Conservation (phyloP, 1,139 yeast genomes). For the Lodderomyces margitis region DNA sequence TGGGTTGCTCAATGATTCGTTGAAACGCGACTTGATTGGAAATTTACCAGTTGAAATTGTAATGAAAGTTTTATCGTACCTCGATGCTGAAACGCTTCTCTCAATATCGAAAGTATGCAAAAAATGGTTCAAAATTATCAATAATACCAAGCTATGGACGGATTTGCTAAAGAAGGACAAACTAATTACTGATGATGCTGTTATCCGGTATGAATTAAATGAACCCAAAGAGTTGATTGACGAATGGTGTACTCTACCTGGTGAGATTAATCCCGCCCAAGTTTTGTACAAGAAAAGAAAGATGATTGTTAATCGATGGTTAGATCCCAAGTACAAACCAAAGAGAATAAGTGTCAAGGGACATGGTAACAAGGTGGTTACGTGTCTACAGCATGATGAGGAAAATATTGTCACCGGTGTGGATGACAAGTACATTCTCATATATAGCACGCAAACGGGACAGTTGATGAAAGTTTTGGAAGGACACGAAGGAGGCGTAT, state of each 20-base stretch:
- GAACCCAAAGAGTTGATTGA: constrained; percentile 25
- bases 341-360: constrained; percentile 68
- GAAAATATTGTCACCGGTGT: constrained; percentile 92
- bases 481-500: constrained; percentile 97
- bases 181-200: constrained; percentile 40
- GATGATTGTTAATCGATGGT: constrained; percentile 77
- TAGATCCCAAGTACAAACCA: constrained; percentile 71
- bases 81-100: constrained; percentile 65
- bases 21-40: constrained; percentile 71
- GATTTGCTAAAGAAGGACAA: constrained; percentile 53
- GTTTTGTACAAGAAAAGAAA: constrained; percentile 65
- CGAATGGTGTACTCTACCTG: constrained; percentile 31
- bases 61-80: constrained; percentile 59
- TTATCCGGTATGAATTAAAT: constrained; percentile 33
- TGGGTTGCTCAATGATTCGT: constrained; percentile 54
- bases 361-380: constrained; percentile 74
- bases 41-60: constrained; percentile 78
- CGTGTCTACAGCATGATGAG: constrained; percentile 91
- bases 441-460: constrained; percentile 79
- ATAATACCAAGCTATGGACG: constrained; percentile 62
- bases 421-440: constrained; percentile 79
- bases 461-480: constrained; percentile 60
- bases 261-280: constrained; percentile 39
- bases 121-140: constrained; percentile 66
- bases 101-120: constrained; percentile 64